Base-by-base conservation (phyloP, 2,329 filamentous ascomycete genomes). In the Domatiomyces globalis region DNA sequence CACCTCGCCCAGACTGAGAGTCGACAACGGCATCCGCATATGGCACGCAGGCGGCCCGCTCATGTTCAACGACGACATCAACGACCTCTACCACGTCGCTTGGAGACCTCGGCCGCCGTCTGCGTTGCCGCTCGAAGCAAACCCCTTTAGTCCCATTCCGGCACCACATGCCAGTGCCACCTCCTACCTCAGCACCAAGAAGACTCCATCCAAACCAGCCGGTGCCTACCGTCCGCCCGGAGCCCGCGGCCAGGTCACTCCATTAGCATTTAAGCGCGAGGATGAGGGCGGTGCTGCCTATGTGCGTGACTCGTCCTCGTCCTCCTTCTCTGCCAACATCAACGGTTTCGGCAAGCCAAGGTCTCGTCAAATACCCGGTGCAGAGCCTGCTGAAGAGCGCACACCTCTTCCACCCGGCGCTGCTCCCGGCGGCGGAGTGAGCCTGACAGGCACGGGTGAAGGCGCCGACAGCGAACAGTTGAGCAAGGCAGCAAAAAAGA, bases 11-110 rank as follows among this genome's bases (percentile, higher is more conserved):
- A 84, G 92, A 57, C 79, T 98, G 53, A 85, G 92, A 60, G 92
- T 98, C 44, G 92, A 98, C 72, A 98, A 98, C 63, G 92, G 90
- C 54, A 78, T 98, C 60, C 89, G 89, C 66, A 79, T 98, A 61
- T 98, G 89, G 86, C 90, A 98, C 67, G 84, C 94, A 33, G 79
- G 82, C 56, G 92, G 92, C 45, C 77, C 77, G 36, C 74, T 98
- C 61, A 89, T 95, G 84, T 98, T 95, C 74, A 87, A 88, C 63
- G 85, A 94, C 69, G 92, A 96, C 58, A 87, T 95, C 81, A 79
- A 82, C 49, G 92, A 98, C 73, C 74, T 98, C 60, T 96, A 98
- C 73, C 83, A 90, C 60, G 89, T 89, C 55, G 69, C 78, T 56
- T 96, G 89, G 90, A 81, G 89, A 58, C 92, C 92, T 27, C 80